These are phyloP conservation scores for Yamadazyma sp. DNA, from an alignment of 805 yeast genomes.

Conservation along the genomic window DNA sequence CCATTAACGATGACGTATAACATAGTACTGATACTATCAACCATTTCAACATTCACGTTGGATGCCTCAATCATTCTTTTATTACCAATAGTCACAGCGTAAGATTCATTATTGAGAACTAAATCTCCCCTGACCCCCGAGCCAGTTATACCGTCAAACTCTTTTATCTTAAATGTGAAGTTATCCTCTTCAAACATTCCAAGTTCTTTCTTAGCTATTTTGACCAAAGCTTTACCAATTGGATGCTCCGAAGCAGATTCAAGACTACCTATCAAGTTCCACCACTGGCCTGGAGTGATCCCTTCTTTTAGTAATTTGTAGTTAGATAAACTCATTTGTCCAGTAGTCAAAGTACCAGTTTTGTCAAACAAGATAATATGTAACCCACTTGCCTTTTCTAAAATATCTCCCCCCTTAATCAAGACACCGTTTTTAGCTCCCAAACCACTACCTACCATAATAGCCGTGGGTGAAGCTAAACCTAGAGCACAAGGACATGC, in stretches of 20 bases:
- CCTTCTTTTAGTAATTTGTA: conserved; percentile 7
- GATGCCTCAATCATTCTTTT: conserved; percentile 16
- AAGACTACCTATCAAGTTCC: conserved; percentile 56
- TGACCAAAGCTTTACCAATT: conserved; percentile 67
- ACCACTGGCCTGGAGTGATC: conserved; percentile 29
- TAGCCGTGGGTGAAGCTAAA: conserved; percentile 96
- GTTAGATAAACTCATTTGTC: conserved; percentile 57
- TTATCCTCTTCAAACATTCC: conserved; percentile 33
- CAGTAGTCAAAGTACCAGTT: conserved; percentile 92
- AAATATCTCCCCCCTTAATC: conserved; percentile 88
- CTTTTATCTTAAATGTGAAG: conserved; percentile 29
- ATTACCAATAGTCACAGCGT: conserved; percentile 56
- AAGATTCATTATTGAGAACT: conserved; percentile 14
- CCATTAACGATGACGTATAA: conserved; percentile 61
- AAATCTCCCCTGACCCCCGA: conserved; percentile 44
- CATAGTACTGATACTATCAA: conserved; percentile 38
- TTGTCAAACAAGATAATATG: conserved; percentile 82
- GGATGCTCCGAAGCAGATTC: conserved; percentile 87
- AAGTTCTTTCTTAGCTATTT: conserved; percentile 29
- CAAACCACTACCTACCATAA: conserved; percentile 98
- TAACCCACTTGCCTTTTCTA: conserved; percentile 69
- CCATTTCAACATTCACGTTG: conserved; percentile 11
- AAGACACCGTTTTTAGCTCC: conserved; percentile 89
- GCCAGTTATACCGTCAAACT: conserved; percentile 43
- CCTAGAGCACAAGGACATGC: conserved; percentile 99